phyloP scores from a whole-genome alignment of 345 rosid genomes.

The Psidium guajava region DNA sequence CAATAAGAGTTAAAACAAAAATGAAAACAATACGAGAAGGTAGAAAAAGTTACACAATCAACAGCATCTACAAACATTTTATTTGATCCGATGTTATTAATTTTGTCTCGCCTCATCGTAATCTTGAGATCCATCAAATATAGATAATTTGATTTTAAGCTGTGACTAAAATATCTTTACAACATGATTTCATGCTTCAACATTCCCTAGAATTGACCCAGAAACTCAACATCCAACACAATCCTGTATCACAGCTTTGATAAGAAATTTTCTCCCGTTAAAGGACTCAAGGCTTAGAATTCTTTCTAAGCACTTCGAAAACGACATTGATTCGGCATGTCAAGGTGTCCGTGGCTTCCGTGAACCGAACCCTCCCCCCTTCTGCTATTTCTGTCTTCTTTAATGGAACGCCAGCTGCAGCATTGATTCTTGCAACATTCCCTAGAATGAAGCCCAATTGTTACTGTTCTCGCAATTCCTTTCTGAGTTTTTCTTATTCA shows the following conservation, averaged over 20 bases:
- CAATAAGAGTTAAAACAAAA: constrained; percentile 22
- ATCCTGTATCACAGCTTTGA: background rate
- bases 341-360: background rate
- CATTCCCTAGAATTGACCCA: background rate
- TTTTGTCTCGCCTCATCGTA: too few species aligned
- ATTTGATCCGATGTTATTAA: too few species aligned
- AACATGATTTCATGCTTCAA: background rate
- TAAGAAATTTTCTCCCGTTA: background rate
- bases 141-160: too few species aligned
- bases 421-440: too few species aligned
- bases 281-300: background rate
- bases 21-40: background rate
- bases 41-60: too few species aligned
- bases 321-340: background rate
- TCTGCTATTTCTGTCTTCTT: too few species aligned
- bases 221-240: background rate
- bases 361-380: too few species aligned
- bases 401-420: too few species aligned
- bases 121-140: too few species aligned
- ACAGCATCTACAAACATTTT: too few species aligned
- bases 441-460: too few species aligned
- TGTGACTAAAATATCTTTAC: background rate
- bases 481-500: background rate
- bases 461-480: too few species aligned
- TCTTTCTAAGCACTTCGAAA: background rate